A percentile compares a stretch with the other conserved stretches of the same genome.
Evolutionary conservation across 345 rosid species (phyloP).

Genomic region (Salix suchowensis): DNA sequence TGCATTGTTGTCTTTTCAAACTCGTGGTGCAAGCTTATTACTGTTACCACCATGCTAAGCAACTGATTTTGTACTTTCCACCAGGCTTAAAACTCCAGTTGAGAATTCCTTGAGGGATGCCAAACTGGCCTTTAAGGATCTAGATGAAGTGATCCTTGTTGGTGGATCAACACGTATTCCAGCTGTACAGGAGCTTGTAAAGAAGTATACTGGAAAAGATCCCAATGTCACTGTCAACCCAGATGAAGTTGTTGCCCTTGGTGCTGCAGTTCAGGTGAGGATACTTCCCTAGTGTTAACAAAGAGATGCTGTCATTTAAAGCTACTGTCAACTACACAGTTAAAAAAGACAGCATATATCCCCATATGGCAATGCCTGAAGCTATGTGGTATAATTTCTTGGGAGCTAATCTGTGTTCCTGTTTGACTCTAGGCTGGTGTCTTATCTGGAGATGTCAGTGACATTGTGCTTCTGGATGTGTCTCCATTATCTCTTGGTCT

Average conservation of each 20-base stretch:
- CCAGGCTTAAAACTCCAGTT: constrained; percentile 80
- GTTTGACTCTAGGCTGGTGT: constrained; percentile 71
- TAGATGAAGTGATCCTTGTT: constrained; percentile 95
- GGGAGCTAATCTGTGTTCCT: not conserved
- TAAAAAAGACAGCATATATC: not conserved
- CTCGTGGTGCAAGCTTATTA: not conserved
- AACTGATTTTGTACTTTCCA: not conserved
- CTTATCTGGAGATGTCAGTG: constrained; percentile 90
- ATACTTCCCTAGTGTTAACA: not conserved
- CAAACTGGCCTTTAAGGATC: constrained; percentile 71
- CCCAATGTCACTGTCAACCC: constrained; percentile 97
- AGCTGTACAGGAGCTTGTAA: constrained; percentile 90
- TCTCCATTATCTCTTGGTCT: constrained; percentile 82
- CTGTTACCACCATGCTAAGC: not conserved
- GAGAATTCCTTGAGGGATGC: constrained; percentile 87
- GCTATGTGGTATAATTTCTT: not conserved
- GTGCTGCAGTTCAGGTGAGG: constrained; percentile 96
- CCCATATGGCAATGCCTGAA: not conserved
- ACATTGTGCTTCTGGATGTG: constrained; percentile 87
- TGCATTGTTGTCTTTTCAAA: not conserved
- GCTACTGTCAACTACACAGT: not conserved
- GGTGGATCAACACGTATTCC: constrained; percentile 99
- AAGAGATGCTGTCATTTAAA: not conserved
- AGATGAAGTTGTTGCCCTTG: constrained; percentile 96
- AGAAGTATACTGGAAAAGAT: constrained; percentile 83